A percentile compares a stretch with the other conserved stretches of the same genome.
phyloP scores from a whole-genome alignment of 2,329 filamentous ascomycete species.

The Lasiodiplodia citricola region DNA sequence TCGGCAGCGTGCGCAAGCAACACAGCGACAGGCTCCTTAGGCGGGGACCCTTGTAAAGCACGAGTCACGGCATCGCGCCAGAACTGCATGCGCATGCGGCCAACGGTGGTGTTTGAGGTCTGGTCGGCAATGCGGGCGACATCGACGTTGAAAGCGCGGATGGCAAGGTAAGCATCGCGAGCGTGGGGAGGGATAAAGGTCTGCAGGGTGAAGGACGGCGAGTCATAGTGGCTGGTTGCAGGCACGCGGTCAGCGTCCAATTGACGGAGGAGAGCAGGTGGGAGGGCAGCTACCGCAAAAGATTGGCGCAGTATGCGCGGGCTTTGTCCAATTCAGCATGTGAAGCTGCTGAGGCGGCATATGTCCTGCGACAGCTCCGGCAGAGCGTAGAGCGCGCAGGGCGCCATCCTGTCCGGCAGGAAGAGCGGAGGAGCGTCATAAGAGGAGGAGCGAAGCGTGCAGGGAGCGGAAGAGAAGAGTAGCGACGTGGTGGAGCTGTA shows the following conservation, averaged over 20 bases:
- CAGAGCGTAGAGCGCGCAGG: constrained; percentile 3
- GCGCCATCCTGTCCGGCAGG: constrained; percentile 19
- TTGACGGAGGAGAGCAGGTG: neutral
- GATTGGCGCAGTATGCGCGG: constrained; percentile 62
- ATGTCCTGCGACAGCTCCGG: constrained; percentile 18
- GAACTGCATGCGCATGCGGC: constrained; percentile 89
- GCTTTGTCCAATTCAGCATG: constrained; percentile 60
- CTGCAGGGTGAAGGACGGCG: constrained; percentile 83
- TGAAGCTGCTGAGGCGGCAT: constrained; percentile 32
- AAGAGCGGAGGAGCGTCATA: constrained; percentile 9
- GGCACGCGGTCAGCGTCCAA: neutral
- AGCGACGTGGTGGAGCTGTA: constrained; percentile 6
- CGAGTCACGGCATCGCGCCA: constrained; percentile 86
- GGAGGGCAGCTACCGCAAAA: constrained; percentile 55
- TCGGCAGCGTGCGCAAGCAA: constrained; percentile 76
- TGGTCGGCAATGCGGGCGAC: constrained; percentile 88
- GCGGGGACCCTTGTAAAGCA: constrained; percentile 77
- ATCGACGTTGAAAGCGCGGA: constrained; percentile 92
- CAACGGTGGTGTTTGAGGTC: constrained; percentile 85
- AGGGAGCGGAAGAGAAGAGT: neutral
- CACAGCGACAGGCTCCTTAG: constrained; percentile 89
- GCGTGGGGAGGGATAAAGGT: constrained; percentile 79
- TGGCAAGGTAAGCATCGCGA: constrained; percentile 83
- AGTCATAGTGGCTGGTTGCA: constrained; percentile 75
- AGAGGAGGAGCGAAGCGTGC: neutral